Evolutionary conservation across 2,329 filamentous ascomycete genomes (phyloP).

Genomic region (Hirsutella minnesotensis): DNA sequence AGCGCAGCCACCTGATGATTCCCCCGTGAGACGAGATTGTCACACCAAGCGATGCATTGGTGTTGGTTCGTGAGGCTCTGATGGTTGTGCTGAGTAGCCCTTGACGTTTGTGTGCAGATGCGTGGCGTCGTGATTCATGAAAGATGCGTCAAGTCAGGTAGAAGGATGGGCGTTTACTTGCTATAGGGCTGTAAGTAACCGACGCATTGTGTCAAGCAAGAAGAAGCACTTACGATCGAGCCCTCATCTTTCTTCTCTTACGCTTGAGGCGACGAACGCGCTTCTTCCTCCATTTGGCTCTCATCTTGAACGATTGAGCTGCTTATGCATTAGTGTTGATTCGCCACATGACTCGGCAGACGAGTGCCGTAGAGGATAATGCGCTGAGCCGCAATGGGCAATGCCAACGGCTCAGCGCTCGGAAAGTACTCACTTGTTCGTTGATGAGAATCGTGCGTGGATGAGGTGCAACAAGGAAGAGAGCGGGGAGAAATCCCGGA

Average conservation of each 20-base stretch:
- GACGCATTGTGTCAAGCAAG: slow-evolving; percentile 3
- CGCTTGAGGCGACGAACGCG: slow-evolving; percentile 96
- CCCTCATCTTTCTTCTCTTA: slow-evolving; percentile 99
- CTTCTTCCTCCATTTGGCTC: slow-evolving; percentile 99
- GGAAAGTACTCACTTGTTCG: slow-evolving; percentile 25
- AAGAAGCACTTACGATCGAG: slow-evolving; percentile 68
- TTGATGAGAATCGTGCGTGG: slow-evolving; percentile 34
- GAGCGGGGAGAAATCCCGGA: slow-evolving; percentile 16
- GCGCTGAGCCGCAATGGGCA: background rate
- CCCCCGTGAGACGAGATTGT: slow-evolving; percentile 3
- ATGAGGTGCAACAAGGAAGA: slow-evolving; percentile 23
- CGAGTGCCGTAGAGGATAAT: background rate
- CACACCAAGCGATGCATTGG: slow-evolving; percentile 1
- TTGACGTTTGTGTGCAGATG: slow-evolving; percentile 13
- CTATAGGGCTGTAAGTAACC: slow-evolving; percentile 29
- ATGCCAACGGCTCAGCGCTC: background rate
- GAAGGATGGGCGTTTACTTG: slow-evolving; percentile 55
- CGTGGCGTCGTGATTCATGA: slow-evolving; percentile 24
- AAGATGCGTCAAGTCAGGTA: slow-evolving; percentile 41
- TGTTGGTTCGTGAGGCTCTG: slow-evolving; percentile 1
- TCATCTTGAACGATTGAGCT: slow-evolving; percentile 44
- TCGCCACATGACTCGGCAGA: background rate
- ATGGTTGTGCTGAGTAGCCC: slow-evolving; percentile 5
- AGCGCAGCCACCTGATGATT: slow-evolving; percentile 11
- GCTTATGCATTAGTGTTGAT: slow-evolving; percentile 6